A percentile compares a stretch with the other conserved stretches of the same genome.
Evolutionary conservation across 1,284 basidiomycete species (phyloP).

Genomic region (Austropuccinia psidii): DNA sequence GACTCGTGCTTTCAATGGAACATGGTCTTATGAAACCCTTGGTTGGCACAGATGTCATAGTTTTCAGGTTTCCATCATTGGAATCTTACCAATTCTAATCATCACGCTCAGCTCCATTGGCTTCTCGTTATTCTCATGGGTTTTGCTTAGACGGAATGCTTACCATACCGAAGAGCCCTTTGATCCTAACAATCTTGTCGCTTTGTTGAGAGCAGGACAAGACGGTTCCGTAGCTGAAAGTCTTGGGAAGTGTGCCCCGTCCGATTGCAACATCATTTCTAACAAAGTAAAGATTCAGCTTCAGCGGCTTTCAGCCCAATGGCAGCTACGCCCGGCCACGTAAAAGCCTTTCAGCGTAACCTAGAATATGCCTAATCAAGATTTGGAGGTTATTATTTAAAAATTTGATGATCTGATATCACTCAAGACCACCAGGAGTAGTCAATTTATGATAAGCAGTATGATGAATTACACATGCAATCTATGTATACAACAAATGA

Average conservation of each 20-base stretch:
- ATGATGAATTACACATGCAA: no score
- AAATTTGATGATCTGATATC: no score
- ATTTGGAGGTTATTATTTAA: no score
- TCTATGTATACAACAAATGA: no score
- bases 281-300: conserved; percentile 13
- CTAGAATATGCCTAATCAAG: no score
- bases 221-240: conserved; percentile 8
- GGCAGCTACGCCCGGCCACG: conserved; percentile 13
- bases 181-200: conserved; percentile 23
- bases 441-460: no score
- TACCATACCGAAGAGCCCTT: conserved; percentile 15
- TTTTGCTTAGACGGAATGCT: neutral
- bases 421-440: no score
- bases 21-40: conserved; percentile 18
- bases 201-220: conserved; percentile 13
- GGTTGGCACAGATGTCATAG: conserved; percentile 8
- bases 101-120: neutral
- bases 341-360: no score
- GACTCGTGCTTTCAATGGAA: neutral
- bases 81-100: conserved; percentile 4
- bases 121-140: conserved; percentile 13
- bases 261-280: neutral
- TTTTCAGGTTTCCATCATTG: neutral
- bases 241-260: neutral
- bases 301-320: neutral